Evolutionary conservation across 1,284 basidiomycete species (phyloP).

Genomic region (Agaricales sp.): DNA sequence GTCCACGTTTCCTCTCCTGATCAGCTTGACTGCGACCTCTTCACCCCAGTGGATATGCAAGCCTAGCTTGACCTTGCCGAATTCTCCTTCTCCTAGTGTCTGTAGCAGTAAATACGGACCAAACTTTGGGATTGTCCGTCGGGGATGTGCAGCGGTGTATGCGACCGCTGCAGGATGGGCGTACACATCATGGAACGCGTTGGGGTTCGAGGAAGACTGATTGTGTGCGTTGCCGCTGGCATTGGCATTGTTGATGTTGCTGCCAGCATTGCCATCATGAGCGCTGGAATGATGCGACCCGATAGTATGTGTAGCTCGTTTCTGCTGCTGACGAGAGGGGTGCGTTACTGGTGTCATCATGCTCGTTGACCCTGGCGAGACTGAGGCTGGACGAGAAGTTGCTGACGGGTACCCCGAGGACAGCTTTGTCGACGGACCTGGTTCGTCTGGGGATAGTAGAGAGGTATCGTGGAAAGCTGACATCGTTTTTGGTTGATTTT

Average conservation of each 20-base stretch:
- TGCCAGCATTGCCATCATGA: conserved; percentile 22
- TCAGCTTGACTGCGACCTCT: conserved; percentile 99
- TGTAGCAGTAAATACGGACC: conserved; percentile 93
- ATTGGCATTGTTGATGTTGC: conserved; percentile 13
- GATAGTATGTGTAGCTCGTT: conserved; percentile 38
- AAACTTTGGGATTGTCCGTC: conserved; percentile 83
- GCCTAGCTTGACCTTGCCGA: conserved; percentile 98
- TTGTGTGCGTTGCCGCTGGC: background rate
- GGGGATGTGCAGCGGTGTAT: conserved; percentile 78
- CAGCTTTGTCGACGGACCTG: background rate
- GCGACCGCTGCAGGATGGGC: conserved; percentile 80
- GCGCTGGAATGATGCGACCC: conserved; percentile 19
- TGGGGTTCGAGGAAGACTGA: background rate
- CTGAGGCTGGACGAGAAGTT: background rate
- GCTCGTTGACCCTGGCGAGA: background rate
- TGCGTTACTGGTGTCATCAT: background rate
- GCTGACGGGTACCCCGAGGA: background rate
- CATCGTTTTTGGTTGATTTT: background rate
- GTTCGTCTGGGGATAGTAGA: background rate
- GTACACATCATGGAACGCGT: conserved; percentile 46
- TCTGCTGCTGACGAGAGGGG: background rate
- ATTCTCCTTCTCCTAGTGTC: conserved; percentile 96
- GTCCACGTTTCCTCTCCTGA: conserved; percentile 89
- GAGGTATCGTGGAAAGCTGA: background rate
- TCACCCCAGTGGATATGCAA: conserved; percentile 93